phyloP scores from a whole-genome alignment of 352 stramenopile species.

The Phytophthora lateralis region DNA sequence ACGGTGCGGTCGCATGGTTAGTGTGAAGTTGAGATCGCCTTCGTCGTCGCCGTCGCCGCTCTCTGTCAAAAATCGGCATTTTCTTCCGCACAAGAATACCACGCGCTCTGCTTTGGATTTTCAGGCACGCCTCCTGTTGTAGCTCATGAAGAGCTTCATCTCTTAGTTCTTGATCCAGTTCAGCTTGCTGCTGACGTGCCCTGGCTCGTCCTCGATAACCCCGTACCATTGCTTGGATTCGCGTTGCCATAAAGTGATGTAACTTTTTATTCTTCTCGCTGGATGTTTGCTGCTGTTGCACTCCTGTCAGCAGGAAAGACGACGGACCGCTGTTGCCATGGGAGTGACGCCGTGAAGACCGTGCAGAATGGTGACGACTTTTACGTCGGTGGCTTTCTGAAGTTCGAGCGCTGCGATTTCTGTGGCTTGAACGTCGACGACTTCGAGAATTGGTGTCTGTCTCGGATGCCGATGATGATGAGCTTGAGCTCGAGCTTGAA shows the following conservation, averaged over 20 bases:
- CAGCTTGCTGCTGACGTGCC: slow-evolving; percentile 17
- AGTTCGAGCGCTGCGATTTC: slow-evolving; percentile 15
- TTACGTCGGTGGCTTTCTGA: neutral
- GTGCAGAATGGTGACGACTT: slow-evolving; percentile 2
- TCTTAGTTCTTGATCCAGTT: slow-evolving; percentile 46
- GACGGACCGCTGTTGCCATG: slow-evolving; percentile 16
- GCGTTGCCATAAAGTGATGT: slow-evolving; percentile 42
- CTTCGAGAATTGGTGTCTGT: slow-evolving; percentile 2
- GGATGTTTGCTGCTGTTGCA: neutral
- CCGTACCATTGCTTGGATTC: slow-evolving; percentile 47
- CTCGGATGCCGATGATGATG: slow-evolving; percentile 26
- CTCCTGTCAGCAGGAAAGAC: slow-evolving; percentile 4
- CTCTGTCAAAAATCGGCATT: slow-evolving; percentile 19
- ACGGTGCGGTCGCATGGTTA: neutral
- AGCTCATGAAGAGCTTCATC: slow-evolving; percentile 50
- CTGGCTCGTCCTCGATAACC: slow-evolving; percentile 33
- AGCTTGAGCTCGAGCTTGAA: slow-evolving; percentile 27
- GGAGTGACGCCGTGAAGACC: slow-evolving; percentile 11
- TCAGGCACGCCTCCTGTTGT: slow-evolving; percentile 34
- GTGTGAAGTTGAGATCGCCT: slow-evolving; percentile 8
- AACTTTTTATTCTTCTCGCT: slow-evolving; percentile 19
- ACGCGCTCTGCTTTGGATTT: slow-evolving; percentile 51
- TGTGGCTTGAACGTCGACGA: slow-evolving; percentile 7
- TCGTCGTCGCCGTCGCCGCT: slow-evolving; percentile 16
- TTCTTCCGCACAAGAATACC: slow-evolving; percentile 42